Evolutionary conservation across 352 stramenopile species (phyloP), one percentile per base, ranked within the genome.

Genomic region (Globisporangium irregulare): DNA sequence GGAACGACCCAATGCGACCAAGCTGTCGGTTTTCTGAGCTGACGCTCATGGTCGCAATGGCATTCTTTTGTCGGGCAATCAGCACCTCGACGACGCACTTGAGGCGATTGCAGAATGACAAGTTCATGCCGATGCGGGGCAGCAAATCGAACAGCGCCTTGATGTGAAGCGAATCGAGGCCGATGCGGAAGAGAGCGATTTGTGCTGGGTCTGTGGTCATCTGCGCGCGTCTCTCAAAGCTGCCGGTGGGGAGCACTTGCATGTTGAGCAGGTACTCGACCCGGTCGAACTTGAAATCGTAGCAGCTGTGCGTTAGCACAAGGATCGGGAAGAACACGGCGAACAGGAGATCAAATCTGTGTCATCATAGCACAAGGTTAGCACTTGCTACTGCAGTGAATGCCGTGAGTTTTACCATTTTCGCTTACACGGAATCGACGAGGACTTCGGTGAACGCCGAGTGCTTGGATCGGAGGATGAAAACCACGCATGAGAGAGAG

Each of bases 71-170:
- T 8, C 36, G 41, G 2, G n/a, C 43, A 10, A 77, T 68, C 0
- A 78, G 59, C 1, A 73, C 59, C 22, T 81, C 69, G 7, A 81
- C 57, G 32, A 85, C 73, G 3, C 75, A 68, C 48, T 78, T 74
- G 64, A 84, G 78, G 20, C 76, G 76, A 43, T 80, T 73, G 3
- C 70, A 74, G 38, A 86, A 81, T 1, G 67, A 68, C 8, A 78
- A 2, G 62, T 78, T 82, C 65, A 78, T 75, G 34, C 72, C 73
- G 24, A 84, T 72, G 0, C 73, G 74, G 5, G 81, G 65, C 57
- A 79, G 62, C 2, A 81, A 46, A 15, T 81, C 65, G 2, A 64
- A 36, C 1, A 43, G n/a, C 22, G 72, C 59, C 5, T 65, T 53
- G 57, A 84, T 76, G 2, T 73, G 71, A 43, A 84, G 65, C 12